phyloP scores from a whole-genome alignment of 1,284 basidiomycete genomes.

The Cutaneotrichosporon cutaneum region DNA sequence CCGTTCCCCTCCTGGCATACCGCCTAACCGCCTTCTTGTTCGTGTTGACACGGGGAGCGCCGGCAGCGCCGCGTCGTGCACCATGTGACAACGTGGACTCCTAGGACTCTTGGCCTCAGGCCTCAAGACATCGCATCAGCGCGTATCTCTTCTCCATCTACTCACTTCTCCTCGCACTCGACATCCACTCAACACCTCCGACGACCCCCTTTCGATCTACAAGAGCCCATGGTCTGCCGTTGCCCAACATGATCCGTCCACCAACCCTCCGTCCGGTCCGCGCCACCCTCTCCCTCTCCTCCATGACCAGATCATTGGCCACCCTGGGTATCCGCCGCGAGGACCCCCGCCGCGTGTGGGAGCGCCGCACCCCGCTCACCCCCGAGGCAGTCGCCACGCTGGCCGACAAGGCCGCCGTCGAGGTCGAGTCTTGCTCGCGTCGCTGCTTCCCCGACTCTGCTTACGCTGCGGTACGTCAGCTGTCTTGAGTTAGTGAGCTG shows the following conservation, averaged over 20 bases:
- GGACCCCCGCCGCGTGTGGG: constrained; percentile 77
- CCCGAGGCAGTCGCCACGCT: constrained; percentile 68
- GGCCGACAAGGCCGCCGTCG: constrained; percentile 20
- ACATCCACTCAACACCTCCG: not conserved
- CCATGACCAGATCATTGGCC: constrained; percentile 20
- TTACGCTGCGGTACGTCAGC: constrained; percentile 62
- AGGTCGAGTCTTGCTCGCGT: constrained; percentile 62
- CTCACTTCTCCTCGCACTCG: not conserved
- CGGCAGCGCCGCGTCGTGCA: too few species aligned
- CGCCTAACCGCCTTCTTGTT: too few species aligned
- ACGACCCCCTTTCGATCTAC: too few species aligned
- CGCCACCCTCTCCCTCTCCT: not conserved
- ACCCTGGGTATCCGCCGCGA: constrained; percentile 71
- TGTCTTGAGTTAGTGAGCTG: constrained; percentile 6
- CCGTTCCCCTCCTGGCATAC: too few species aligned
- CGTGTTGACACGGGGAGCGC: too few species aligned
- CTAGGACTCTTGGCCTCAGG: not conserved
- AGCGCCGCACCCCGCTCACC: constrained; percentile 77
- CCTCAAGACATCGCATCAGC: not conserved
- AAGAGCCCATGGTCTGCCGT: not conserved
- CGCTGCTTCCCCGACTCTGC: constrained; percentile 67
- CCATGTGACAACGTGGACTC: not conserved
- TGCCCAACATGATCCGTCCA: constrained; percentile 7
- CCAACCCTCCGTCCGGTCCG: not conserved
- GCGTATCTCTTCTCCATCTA: not conserved